phyloP scores from a whole-genome alignment of 371 early-diverging fungal genomes.

The Mortierella sp. region DNA sequence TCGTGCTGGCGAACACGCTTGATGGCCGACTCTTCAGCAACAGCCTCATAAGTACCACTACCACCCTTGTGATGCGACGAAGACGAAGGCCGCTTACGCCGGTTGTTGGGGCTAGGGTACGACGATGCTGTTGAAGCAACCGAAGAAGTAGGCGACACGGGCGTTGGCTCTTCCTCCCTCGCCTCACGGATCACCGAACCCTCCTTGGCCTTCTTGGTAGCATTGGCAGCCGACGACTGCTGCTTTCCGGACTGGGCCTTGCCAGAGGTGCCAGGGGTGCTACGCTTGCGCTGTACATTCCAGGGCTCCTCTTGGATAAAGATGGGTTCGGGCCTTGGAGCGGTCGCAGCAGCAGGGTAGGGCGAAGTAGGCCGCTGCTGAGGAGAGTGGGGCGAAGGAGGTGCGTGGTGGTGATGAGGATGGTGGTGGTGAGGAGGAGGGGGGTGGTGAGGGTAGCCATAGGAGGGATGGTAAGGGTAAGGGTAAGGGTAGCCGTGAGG shows the following conservation, averaged over 20 bases:
- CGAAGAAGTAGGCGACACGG: slow-evolving; percentile 32
- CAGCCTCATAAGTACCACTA: background rate
- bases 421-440: slow-evolving; percentile 25
- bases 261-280: slow-evolving; percentile 11
- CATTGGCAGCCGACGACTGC: background rate
- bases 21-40: background rate
- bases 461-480: slow-evolving; percentile 54
- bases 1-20: slow-evolving; percentile 33
- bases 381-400: slow-evolving; percentile 10
- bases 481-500: slow-evolving; percentile 53
- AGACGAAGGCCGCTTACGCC: slow-evolving; percentile 20
- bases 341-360: background rate
- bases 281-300: slow-evolving; percentile 43
- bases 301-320: slow-evolving; percentile 58
- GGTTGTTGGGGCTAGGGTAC: slow-evolving; percentile 16
- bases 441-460: slow-evolving; percentile 44
- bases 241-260: slow-evolving; percentile 8
- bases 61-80: slow-evolving; percentile 12
- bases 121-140: slow-evolving; percentile 18
- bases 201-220: slow-evolving; percentile 25
- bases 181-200: background rate
- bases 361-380: slow-evolving; percentile 15
- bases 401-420: slow-evolving; percentile 24
- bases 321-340: slow-evolving; percentile 38
- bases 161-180: slow-evolving; percentile 9